These are phyloP conservation scores for Canavalia gladiata DNA, from an alignment of 306 rosid species.

Conservation along the genomic window DNA sequence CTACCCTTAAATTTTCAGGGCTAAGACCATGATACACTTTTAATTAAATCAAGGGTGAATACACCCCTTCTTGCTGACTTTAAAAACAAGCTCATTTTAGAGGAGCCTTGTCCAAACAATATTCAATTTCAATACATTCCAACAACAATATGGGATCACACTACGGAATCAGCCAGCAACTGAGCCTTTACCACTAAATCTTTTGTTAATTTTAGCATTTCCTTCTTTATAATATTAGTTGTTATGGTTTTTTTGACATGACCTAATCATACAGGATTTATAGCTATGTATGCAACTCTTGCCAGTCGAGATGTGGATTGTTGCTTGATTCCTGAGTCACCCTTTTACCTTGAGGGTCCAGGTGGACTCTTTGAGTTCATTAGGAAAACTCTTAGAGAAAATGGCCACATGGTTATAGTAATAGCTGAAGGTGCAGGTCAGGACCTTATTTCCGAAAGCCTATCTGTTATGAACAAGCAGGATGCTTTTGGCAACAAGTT, in stretches of 20 bases:
- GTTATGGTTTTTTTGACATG: conserved; percentile 16
- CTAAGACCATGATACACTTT: neutral
- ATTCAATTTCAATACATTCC: conserved; percentile 19
- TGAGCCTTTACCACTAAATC: neutral
- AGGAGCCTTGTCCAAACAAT: neutral
- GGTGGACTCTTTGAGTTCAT: conserved; percentile 73
- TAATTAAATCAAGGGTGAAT: neutral
- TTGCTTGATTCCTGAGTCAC: conserved; percentile 84
- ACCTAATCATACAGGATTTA: conserved; percentile 61
- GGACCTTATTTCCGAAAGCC: conserved; percentile 58
- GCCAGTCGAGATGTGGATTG: conserved; percentile 86
- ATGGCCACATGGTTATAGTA: conserved; percentile 81
- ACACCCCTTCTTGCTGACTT: neutral
- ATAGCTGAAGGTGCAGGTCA: conserved; percentile 86
- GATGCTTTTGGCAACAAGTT: conserved; percentile 66
- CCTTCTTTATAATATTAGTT: neutral
- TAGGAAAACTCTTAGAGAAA: conserved; percentile 66
- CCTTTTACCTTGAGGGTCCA: conserved; percentile 73
- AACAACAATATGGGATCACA: neutral
- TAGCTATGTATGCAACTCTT: conserved; percentile 77
- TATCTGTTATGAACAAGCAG: conserved; percentile 40
- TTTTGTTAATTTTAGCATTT: neutral
- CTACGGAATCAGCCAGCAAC: neutral
- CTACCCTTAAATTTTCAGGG: neutral
- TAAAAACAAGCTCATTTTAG: neutral